These are phyloP conservation scores for Protomyces pachydermus DNA, from an alignment of 1,139 yeast species.

Conservation along the genomic window DNA sequence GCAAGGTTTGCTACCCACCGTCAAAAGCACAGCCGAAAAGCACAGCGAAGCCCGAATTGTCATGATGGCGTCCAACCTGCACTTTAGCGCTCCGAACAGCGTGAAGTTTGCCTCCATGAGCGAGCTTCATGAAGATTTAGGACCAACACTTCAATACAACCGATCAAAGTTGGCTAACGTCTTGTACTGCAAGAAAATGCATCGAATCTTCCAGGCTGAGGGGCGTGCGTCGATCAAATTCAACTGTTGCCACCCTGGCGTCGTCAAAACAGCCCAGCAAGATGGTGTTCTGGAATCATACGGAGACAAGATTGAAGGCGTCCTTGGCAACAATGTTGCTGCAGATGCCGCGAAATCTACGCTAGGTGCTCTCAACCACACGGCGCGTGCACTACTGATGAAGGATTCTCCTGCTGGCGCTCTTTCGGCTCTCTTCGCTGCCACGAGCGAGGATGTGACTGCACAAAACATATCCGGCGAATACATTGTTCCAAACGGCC, in stretches of 20 bases:
- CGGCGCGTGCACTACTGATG: constrained; percentile 14
- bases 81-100: constrained; percentile 11
- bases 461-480: constrained; percentile 10
- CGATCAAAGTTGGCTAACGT: constrained; percentile 24
- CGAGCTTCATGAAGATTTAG: constrained; percentile 18
- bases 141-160: constrained; percentile 24
- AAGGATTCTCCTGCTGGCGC: constrained; percentile 24
- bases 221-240: constrained; percentile 5
- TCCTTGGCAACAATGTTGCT: constrained; percentile 7
- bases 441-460: constrained; percentile 19
- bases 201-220: constrained; percentile 9
- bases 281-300: constrained; percentile 20
- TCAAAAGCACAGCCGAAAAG: constrained; percentile 18
- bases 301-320: constrained; percentile 11
- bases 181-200: constrained; percentile 14
- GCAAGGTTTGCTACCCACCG: constrained; percentile 6
- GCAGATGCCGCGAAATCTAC: constrained; percentile 6
- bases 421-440: constrained; percentile 14
- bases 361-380: constrained; percentile 1
- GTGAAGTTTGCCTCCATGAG: constrained; percentile 14
- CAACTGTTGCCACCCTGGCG: constrained; percentile 23
- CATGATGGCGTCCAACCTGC: constrained; percentile 21
- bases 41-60: constrained; percentile 19
- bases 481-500: constrained; percentile 24
- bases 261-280: constrained; percentile 27